A percentile compares a stretch with the other conserved stretches of the same genome.
Evolutionary conservation across 176 grass and related monocot genomes (phyloP).

Genomic region (Paspalum notatum): DNA sequence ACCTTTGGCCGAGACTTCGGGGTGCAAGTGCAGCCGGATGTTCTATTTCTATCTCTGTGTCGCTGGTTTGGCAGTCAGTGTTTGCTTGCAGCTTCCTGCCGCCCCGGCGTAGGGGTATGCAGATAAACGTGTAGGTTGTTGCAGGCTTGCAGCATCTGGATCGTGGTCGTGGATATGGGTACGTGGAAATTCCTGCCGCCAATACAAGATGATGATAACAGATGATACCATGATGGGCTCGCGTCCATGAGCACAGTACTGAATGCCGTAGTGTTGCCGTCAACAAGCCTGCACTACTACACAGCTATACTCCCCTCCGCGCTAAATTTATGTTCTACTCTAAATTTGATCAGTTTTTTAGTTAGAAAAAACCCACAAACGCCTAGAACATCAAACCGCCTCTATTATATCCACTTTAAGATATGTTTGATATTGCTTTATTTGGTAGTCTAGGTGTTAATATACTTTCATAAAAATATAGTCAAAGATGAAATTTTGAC

Average conservation of each 20-base stretch:
- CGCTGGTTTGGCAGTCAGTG: neutral
- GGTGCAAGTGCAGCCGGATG: neutral
- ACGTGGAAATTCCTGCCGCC: constrained; percentile 15
- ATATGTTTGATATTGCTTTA: too few species aligned
- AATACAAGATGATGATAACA: neutral
- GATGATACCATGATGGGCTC: neutral
- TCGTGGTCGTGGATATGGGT: neutral
- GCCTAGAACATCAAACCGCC: too few species aligned
- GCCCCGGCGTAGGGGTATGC: neutral
- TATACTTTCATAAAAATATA: too few species aligned
- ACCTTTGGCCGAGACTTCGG: neutral
- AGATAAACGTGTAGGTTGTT: neutral
- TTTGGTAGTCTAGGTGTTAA: too few species aligned
- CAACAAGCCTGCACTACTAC: neutral
- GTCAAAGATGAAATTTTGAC: too few species aligned
- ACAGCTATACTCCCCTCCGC: too few species aligned
- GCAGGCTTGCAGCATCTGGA: neutral
- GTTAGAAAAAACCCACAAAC: too few species aligned
- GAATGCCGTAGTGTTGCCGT: too few species aligned
- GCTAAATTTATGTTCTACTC: too few species aligned
- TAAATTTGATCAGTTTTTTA: too few species aligned
- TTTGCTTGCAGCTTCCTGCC: neutral
- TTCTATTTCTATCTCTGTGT: neutral
- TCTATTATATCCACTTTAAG: too few species aligned
- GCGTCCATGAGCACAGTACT: neutral